A percentile compares a stretch with the other conserved stretches of the same genome.
phyloP scores from a whole-genome alignment of 2,329 filamentous ascomycete species.

The Fusarium sp. region DNA sequence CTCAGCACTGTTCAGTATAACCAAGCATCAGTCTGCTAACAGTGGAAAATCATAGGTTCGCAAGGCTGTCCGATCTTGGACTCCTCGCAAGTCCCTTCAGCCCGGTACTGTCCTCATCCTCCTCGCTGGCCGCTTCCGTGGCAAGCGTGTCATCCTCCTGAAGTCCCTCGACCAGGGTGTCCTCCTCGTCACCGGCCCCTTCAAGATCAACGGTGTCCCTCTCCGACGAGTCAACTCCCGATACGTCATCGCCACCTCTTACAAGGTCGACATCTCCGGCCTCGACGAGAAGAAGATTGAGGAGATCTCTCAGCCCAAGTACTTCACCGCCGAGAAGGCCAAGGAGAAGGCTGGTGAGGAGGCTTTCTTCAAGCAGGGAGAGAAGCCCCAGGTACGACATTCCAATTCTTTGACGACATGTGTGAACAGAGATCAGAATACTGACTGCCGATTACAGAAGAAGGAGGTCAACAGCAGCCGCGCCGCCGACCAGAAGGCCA shows the following conservation, averaged over 20 bases:
- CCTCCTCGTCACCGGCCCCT: conserved; percentile 98
- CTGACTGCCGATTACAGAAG: conserved; percentile 73
- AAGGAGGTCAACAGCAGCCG: conserved; percentile 94
- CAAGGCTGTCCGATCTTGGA: conserved; percentile 90
- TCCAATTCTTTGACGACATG: conserved; percentile 2
- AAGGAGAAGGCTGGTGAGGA: conserved; percentile 97
- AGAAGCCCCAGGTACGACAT: conserved; percentile 89
- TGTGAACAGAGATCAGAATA: conserved; percentile 4
- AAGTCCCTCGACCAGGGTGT: conserved; percentile 98
- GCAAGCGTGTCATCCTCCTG: conserved; percentile 99
- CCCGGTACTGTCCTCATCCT: conserved; percentile 98
- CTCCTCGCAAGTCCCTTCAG: conserved; percentile 88
- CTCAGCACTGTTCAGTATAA: conserved; percentile 8
- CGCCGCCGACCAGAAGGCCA: conserved; percentile 96
- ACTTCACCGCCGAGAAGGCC: conserved; percentile 96
- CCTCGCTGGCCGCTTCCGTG: conserved; percentile 98
- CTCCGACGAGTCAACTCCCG: conserved; percentile 93
- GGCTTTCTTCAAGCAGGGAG: conserved; percentile 99
- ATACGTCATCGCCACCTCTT: conserved; percentile 92
- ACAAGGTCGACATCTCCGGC: conserved; percentile 84
- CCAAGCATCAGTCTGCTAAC: conserved; percentile 46
- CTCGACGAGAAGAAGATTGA: conserved; percentile 92
- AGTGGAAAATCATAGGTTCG: conserved; percentile 73
- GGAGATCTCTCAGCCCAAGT: conserved; percentile 79
- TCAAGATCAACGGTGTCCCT: conserved; percentile 99